These are phyloP conservation scores for Synchytrium microbalum DNA, from an alignment of 371 early-diverging fungal genomes.

Conservation along the genomic window DNA sequence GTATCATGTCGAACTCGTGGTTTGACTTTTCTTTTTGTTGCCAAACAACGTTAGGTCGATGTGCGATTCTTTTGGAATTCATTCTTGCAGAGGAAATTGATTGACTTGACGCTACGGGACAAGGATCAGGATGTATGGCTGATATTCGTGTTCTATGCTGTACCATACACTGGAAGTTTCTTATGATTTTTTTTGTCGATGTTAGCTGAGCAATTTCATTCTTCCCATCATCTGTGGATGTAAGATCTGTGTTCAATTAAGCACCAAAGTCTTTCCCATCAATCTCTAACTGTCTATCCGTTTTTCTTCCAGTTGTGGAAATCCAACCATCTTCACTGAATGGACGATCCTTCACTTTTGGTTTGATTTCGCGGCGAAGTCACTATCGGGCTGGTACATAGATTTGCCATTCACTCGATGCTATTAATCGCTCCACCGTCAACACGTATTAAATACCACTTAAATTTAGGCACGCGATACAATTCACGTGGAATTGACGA, in stretches of 20 bases:
- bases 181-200: too few species aligned
- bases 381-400: conserved; percentile 55
- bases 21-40: not conserved
- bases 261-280: not conserved
- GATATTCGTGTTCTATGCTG: conserved; percentile 17
- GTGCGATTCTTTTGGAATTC: conserved; percentile 89
- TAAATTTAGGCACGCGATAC: conserved; percentile 69
- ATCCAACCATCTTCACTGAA: conserved; percentile 48
- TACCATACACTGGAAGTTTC: conserved; percentile 5
- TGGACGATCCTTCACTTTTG: conserved; percentile 56
- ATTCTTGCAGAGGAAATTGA: conserved; percentile 55
- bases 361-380: conserved; percentile 75
- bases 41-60: conserved; percentile 50
- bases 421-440: too few species aligned
- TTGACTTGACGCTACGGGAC: conserved; percentile 38
- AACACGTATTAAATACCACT: not conserved
- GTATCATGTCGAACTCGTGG: conserved; percentile 1
- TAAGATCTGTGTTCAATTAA: conserved; percentile 31
- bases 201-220: conserved; percentile 65
- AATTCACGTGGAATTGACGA: conserved; percentile 92
- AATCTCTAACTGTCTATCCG: not conserved
- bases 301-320: conserved; percentile 40
- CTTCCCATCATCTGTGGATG: conserved; percentile 88
- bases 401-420: too few species aligned
- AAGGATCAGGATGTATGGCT: conserved; percentile 41